Base-by-base conservation (phyloP, 306 rosid species). In the Hippophae rhamnoides region DNA sequence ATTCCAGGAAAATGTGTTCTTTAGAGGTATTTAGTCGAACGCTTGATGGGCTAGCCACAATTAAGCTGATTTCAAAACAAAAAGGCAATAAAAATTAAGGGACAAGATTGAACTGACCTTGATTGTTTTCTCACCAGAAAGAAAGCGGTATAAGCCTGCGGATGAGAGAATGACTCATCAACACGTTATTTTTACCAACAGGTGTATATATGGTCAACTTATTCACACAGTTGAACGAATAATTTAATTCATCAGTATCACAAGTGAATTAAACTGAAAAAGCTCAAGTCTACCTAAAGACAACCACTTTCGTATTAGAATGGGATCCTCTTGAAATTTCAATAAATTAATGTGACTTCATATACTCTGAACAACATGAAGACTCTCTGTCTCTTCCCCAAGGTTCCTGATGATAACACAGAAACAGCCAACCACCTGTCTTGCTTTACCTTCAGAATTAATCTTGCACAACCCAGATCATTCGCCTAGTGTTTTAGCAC, bases 381-480 rank as follows among this genome's bases (percentile, higher is more conserved):
- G 74, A 63, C 77, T 77, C 69, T 63, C 81, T 1, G 74, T 58
- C 45, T 76, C 78, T 40, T 76, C 81, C 2, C 81, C 81, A 26
- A 58, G 72, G 54, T 72, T 93, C 95, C 82, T 80, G 49, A 87
- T 93, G 65, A 87, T 89, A 18, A 87, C 85, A 9, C 92, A 87
- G 10, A 87, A 77, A 77, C 78, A 77, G 18, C 81, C 78, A 41
- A 77, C 74, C n/a, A 77, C 78, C 74, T 77, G 72, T 56, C 81
- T 81, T 6, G 95, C 95, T 67, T 87, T 87, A 18, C 95, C 95
- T 72, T 87, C 95, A 0, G 92, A 81, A 47, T 87, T 92, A 41
- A 84, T 79, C 76, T 87, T 87, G 61, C 95, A 87, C 68, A 87
- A 72, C 64, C 94, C 96, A 55, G 84, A 77, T 94, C 94, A 87